Evolutionary conservation across 495 filamentous ascomycete species (phyloP).

Genomic region (Xylaria bambusicola): DNA sequence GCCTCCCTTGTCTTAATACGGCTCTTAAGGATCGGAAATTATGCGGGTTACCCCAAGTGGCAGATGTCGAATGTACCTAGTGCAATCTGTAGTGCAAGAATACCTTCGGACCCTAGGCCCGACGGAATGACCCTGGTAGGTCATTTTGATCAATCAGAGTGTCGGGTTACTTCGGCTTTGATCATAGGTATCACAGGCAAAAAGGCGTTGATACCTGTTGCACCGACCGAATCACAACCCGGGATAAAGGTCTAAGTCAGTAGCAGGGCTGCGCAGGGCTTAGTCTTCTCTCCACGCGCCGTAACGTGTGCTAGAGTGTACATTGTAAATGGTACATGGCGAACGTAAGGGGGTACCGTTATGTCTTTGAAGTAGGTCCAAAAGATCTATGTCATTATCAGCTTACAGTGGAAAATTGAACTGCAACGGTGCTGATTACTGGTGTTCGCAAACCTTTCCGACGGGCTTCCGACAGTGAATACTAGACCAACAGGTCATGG

Average conservation of each 20-base stretch:
- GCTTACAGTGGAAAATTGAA: not conserved
- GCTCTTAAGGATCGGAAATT: not conserved
- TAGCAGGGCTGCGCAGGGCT: not conserved
- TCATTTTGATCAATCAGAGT: not conserved
- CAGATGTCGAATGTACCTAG: constrained; percentile 11
- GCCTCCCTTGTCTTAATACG: not conserved
- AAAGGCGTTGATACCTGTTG: too few relatives aligned
- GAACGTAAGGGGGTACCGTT: too few relatives aligned
- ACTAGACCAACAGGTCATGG: too few relatives aligned
- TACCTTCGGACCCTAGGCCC: not conserved
- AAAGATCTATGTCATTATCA: not conserved
- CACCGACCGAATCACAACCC: not conserved
- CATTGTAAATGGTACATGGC: too few relatives aligned
- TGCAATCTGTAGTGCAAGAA: not conserved
- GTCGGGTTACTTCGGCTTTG: not conserved
- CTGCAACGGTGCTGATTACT: not conserved
- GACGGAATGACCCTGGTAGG: not conserved
- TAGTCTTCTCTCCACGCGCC: not conserved
- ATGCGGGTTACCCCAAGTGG: constrained; percentile 6
- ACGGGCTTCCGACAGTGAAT: too few relatives aligned
- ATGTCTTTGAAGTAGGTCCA: too few relatives aligned
- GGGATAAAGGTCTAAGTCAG: not conserved
- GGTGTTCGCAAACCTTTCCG: too few relatives aligned
- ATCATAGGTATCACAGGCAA: not conserved
- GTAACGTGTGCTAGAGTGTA: not conserved